Conservation (phyloP, 192 early-diverging fungal species). For the Coemansia sp. region DNA sequence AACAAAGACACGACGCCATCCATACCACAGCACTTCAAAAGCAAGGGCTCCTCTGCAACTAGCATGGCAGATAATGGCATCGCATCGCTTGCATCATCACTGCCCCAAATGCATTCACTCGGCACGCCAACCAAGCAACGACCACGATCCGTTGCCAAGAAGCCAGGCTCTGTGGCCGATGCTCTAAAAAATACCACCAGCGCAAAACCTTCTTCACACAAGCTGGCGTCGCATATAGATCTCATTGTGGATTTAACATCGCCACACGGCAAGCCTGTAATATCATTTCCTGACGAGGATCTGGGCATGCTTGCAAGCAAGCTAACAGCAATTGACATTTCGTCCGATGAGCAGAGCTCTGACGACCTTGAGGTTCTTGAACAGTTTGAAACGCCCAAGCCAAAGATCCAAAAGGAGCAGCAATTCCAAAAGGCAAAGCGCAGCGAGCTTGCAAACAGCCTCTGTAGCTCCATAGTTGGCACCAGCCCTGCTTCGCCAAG, state of each 20-base stretch:
- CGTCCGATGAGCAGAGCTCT: slow-evolving; percentile 24
- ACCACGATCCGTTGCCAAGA: neutral
- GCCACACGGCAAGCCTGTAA: slow-evolving; percentile 2
- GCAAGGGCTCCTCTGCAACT: neutral
- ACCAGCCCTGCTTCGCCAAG: neutral
- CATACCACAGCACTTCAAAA: neutral
- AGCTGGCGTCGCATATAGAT: slow-evolving; percentile 1
- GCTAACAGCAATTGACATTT: slow-evolving; percentile 27
- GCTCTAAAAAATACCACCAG: neutral
- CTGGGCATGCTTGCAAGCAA: slow-evolving; percentile 12
- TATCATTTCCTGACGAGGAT: neutral
- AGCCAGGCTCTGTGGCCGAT: neutral
- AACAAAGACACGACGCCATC: neutral
- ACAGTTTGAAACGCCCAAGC: neutral
- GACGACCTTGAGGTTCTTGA: slow-evolving; percentile 18
- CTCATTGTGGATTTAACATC: slow-evolving; percentile 28
- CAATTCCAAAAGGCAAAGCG: slow-evolving; percentile 6
- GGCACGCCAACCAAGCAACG: slow-evolving; percentile 26
- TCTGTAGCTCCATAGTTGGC: neutral
- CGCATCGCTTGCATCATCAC: neutral
- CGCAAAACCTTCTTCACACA: neutral
- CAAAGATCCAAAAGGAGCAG: slow-evolving; percentile 1
- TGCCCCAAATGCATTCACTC: neutral
- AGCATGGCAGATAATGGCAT: neutral
- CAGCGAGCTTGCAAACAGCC: neutral